Conservation (phyloP, 1,139 yeast species). For the Scheffersomyces illinoinensis region DNA sequence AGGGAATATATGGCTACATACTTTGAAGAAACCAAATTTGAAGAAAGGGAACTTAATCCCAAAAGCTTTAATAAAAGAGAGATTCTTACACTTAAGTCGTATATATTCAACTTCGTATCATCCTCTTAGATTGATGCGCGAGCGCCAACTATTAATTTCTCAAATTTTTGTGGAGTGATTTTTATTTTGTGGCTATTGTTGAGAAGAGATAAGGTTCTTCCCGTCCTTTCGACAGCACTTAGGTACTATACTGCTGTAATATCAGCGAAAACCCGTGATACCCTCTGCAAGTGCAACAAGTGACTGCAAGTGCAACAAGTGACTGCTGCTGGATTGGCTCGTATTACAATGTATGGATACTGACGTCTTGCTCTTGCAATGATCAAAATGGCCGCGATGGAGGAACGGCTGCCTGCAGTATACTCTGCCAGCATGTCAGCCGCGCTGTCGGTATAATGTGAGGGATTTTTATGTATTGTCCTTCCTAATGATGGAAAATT, state of each 20-base stretch:
- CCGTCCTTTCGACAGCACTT: background rate
- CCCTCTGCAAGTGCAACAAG: background rate
- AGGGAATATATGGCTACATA: too few relatives aligned
- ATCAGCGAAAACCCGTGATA: background rate
- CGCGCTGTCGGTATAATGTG: background rate
- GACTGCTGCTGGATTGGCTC: background rate
- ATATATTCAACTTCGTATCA: background rate
- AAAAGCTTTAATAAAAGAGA: background rate
- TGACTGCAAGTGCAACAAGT: background rate
- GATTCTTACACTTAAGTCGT: background rate
- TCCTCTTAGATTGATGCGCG: background rate
- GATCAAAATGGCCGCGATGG: background rate
- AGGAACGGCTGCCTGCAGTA: background rate
- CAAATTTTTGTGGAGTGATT: background rate
- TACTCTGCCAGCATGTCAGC: background rate
- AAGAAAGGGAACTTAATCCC: background rate
- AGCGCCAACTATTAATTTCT: background rate
- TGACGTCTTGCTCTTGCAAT: background rate
- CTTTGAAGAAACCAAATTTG: background rate
- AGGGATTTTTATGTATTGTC: background rate
- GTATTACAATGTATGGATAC: background rate
- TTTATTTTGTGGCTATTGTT: background rate
- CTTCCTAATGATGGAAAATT: background rate
- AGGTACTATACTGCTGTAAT: background rate
- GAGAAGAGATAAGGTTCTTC: background rate